Conservation (phyloP, 2,329 filamentous ascomycete species). For the Ramularia collo-cygni region DNA sequence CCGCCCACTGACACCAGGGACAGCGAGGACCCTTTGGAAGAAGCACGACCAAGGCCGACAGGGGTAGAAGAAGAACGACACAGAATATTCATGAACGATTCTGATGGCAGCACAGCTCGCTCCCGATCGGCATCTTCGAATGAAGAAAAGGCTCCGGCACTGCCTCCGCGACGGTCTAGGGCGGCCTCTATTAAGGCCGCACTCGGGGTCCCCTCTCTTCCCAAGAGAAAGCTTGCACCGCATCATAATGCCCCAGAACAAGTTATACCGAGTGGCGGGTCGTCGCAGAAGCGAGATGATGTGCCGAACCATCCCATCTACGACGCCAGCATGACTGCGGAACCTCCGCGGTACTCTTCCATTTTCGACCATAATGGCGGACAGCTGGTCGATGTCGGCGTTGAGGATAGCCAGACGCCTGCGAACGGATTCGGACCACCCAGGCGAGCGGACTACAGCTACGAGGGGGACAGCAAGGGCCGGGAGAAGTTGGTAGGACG, state of each 20-base stretch:
- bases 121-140: conserved; percentile 7
- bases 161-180: conserved; percentile 30
- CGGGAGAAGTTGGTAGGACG: too few species aligned
- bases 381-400: conserved; percentile 29
- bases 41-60: conserved; percentile 10
- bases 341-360: conserved; percentile 40
- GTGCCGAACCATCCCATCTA: background rate
- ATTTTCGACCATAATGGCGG: conserved; percentile 33
- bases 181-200: conserved; percentile 16
- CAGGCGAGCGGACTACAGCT: conserved; percentile 18
- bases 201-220: conserved; percentile 14
- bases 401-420: conserved; percentile 34
- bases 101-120: conserved; percentile 25
- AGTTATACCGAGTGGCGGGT: background rate
- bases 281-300: too few species aligned
- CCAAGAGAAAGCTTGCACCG: conserved; percentile 37
- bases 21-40: conserved; percentile 44
- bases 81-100: conserved; percentile 39
- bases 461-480: background rate
- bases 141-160: conserved; percentile 25
- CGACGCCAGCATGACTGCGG: conserved; percentile 30
- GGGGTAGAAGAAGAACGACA: conserved; percentile 28
- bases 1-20: conserved; percentile 35
- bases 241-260: conserved; percentile 29
- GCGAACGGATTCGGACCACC: conserved; percentile 35